Evolutionary conservation across 2,329 filamentous ascomycete species (phyloP), one percentile per base, ranked within the genome.

Genomic region (Xylaria sp.): DNA sequence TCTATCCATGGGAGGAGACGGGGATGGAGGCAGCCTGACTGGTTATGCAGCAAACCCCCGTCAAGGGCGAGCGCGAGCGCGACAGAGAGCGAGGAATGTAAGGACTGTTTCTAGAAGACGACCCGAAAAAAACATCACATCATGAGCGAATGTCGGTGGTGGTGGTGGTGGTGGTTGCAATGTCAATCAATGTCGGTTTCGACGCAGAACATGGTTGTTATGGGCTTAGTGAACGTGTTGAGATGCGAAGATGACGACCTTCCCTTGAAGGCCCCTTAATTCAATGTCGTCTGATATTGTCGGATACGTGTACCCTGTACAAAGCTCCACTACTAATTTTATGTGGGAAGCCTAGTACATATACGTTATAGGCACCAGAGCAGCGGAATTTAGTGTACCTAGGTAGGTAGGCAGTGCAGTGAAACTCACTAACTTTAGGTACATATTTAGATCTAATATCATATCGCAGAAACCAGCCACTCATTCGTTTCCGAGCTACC

Each of bases 1-100:
- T 59, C 63, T 72, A 71, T 71, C 75, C 75, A 73, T 76, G 69
- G 63, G 65, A 65, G 20, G 31, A 54, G 25, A 13, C 31, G 9
- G 31, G 25, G 36, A 54, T 11, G 49, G 9, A 50, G 36, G 9
- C 20, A 15, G 36, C 2, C 15, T n/a, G 15, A 3, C 39, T 11
- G 15, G 39, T 17, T 27, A 20, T 55, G 4, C 51, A 39, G 42
- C 42, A 29, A 47, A 11, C n/a, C 29, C 7, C 39, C 39, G 39
- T 44, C 27, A 29, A 20, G 20, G 38, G 25, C 45, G n/a, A 9
- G 3, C 3, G 42, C 42, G 5, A 44, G 17, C 17, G 42, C 42
- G 42, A 15, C 11, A 15, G 38, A 3, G 45, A 50, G 44, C 13
- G 42, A 58, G 5, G 58, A 66, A 62, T 22, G 36, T 25, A 31